Evolutionary conservation across 495 filamentous ascomycete species (phyloP), one percentile per base, ranked within the genome.

Genomic region (Talaromyces nanjingensis): DNA sequence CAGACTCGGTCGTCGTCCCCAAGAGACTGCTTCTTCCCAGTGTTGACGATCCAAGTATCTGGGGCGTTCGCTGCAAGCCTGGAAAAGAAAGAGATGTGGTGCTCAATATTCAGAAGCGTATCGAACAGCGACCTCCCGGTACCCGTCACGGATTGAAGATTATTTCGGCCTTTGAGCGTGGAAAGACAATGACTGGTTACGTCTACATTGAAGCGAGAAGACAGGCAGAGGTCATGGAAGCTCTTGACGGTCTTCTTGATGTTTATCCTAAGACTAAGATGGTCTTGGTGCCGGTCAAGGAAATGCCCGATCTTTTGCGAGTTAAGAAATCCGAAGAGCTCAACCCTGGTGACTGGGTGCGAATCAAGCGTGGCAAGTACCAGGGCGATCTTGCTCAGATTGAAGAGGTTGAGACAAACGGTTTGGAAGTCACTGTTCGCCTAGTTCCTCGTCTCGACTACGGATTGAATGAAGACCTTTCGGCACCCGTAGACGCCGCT

Each of bases 231-330:
- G 88, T 99, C 61, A 77, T 92, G 73, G 76, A 86, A 9, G 89
- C 90, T 4, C 77, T 94, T 34, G 90, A 97, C 55, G 91, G 88
- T 8, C 84, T 98, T 66, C 85, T 88, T 63, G 90, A 93, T 71
- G 87, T 91, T 29, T 98, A 96, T 71, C 89, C 91, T 18, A 81
- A 90, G 55, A 87, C 85, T 27, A 94, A 92, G 73, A 84, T 91
- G 73, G 83, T 91, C 39, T 75, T 97, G 37, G 90, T 98, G 52
- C 91, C 93, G n/a, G 91, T 98, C 68, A 93, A 93, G 73, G 96
- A 99, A 74, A 96, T 97, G 88, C 93, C 96, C 0, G 94, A 97
- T 74, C 86, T 99, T 8, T 77, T 99, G n/a, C 85, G 91, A 27
- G 91, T 93, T 31, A 85, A 84, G 31, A 97, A 96, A 77, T 91